Conservation (phyloP, 2,329 filamentous ascomycete genomes). For the Ophiocordyceps camponoti-leonardi region DNA sequence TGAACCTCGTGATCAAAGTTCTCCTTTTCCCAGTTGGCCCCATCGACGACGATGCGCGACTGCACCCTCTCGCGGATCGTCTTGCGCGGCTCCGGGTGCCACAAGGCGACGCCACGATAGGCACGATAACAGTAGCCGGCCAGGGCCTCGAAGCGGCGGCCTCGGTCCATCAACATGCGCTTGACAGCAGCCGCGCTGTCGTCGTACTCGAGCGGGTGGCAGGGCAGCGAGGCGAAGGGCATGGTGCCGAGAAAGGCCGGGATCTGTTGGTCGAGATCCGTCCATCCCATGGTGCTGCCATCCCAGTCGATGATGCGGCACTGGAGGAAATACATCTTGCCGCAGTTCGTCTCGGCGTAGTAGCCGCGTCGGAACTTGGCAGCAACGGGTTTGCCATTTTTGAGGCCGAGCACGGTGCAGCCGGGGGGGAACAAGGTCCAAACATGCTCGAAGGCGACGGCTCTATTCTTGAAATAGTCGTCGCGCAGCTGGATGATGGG, state of each 20-base stretch:
- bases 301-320: conserved; percentile 29
- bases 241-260: conserved; percentile 24
- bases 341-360: conserved; percentile 19
- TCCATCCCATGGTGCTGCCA: conserved; percentile 27
- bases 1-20: conserved; percentile 11
- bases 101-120: conserved; percentile 21
- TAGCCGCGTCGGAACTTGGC: conserved; percentile 19
- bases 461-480: conserved; percentile 33
- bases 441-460: conserved; percentile 33
- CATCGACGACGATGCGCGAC: conserved; percentile 14
- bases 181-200: conserved; percentile 17
- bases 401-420: conserved; percentile 19
- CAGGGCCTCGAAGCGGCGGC: conserved; percentile 25
- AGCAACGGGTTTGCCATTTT: conserved; percentile 21
- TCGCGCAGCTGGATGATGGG: conserved; percentile 29
- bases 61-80: conserved; percentile 11
- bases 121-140: conserved; percentile 29
- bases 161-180: conserved; percentile 19
- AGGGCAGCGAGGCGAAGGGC: conserved; percentile 23
- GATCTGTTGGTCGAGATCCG: conserved; percentile 16
- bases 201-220: conserved; percentile 27
- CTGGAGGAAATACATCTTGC: conserved; percentile 19
- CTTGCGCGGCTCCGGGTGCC: conserved; percentile 8
- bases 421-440: conserved; percentile 37
- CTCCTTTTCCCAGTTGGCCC: conserved; percentile 13